Base-by-base conservation (phyloP, 2,329 filamentous ascomycete species). In the Bipolaris victoriae region DNA sequence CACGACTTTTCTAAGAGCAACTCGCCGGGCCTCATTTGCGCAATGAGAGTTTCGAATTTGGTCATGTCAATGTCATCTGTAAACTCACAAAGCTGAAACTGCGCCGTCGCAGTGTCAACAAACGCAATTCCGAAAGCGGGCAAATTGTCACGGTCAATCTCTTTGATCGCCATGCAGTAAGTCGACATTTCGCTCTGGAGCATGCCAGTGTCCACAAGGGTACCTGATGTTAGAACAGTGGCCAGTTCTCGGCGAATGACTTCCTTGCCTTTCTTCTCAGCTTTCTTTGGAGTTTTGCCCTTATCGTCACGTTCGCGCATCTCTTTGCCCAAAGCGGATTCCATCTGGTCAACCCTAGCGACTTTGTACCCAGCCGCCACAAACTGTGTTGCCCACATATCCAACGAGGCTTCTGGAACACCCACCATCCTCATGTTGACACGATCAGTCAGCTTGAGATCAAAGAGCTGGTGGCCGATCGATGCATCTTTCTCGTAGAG, bases 351-450 rank as follows among this genome's bases (percentile, higher is more conserved):
- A 22, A 99, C 95, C 16, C 94, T 85, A 6, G 95, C 95, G 52
- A 99, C 96, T 78, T 99, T 99, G 85, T 88, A 97, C 33, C 96
- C 95, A 76, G 98, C 98, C 57, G 94, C 95, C 39, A 99, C 93
- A 69, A 99, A 99, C 70, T 99, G 95, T 69, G 96, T 97, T 55
- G 95, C 92, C 95, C 95, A 99, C 75, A 95, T 88, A 70, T 95
- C 91, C n/a, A 99, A 82, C 11, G 92, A 97, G 71, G 92, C 90
- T 76, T 99, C 95, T 0, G 95, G 95, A 0, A 99, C 95, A 60
- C 95, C 95, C 2, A 98, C 95, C 95, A 99, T 99, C 65, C 94
- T 90, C 95, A 99, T 99, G 75, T 99, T 99, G 75, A 99, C 95
- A 52, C 95, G 87, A 69, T 99, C 95, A 0, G 95, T 99, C 73